A percentile compares a stretch with the other conserved stretches of the same genome.
These are phyloP conservation scores for Alternaria solani DNA, from an alignment of 2,329 filamentous ascomycete species.

Conservation along the genomic window DNA sequence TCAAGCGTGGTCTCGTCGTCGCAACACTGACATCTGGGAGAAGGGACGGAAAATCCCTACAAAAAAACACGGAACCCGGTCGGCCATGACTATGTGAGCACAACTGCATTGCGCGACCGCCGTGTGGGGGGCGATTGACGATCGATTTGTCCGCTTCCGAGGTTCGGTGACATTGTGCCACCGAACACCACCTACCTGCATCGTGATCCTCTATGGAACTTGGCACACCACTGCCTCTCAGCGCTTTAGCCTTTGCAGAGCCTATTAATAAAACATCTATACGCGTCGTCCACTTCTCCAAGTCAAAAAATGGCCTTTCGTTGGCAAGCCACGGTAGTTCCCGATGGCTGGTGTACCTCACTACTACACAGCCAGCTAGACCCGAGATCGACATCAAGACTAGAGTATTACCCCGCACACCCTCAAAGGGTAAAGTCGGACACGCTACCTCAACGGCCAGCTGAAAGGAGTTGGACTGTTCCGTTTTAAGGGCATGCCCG, in stretches of 20 bases:
- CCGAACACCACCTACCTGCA: not conserved
- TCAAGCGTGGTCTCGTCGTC: too few relatives aligned
- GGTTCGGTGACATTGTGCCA: not conserved
- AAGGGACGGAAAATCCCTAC: too few relatives aligned
- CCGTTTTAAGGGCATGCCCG: too few relatives aligned
- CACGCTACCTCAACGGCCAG: too few relatives aligned
- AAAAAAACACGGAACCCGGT: too few relatives aligned
- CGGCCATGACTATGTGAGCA: too few relatives aligned
- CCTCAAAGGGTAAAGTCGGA: too few relatives aligned
- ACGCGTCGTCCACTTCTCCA: constrained; percentile 34
- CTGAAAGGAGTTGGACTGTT: too few relatives aligned
- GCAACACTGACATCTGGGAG: too few relatives aligned
- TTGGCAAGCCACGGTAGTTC: constrained; percentile 33
- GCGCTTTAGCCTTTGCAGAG: not conserved
- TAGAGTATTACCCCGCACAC: too few relatives aligned
- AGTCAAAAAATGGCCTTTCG: constrained; percentile 5
- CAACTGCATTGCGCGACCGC: too few relatives aligned
- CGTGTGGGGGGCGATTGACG: not conserved
- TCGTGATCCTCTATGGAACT: not conserved
- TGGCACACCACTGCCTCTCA: not conserved
- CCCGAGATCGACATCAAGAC: too few relatives aligned
- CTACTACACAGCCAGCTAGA: constrained; percentile 40
- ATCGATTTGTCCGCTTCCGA: not conserved
- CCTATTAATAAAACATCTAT: constrained; percentile 25
- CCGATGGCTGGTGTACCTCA: constrained; percentile 34